Base-by-base conservation (phyloP, 1,139 yeast species). In the Sugiyamaella pinicola region DNA sequence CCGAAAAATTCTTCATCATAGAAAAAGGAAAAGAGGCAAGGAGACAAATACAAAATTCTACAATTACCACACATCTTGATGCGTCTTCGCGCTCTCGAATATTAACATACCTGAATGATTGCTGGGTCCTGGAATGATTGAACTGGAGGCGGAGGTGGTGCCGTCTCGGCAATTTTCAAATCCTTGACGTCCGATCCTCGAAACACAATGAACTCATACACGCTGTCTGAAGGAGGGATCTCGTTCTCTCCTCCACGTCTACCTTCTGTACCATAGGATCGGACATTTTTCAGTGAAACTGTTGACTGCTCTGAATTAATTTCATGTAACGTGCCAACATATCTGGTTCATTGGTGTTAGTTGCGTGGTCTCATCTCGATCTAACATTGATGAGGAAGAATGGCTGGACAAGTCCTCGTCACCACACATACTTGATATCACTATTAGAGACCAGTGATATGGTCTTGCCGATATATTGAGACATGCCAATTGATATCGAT, bases 111-210 rank as follows among this genome's bases (percentile, higher is more conserved):
- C 63, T 67, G 69, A 17, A 66, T 52, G 39, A 66, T 65, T 3
- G 71, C 71, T n/a, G 71, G 72, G 47, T 67, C 72, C 21, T 62
- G 62, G 48, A 61, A 57, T 6, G 58, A 53, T 26, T 57, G 55
- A 19, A 42, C 35, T 18, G 54, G 41, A n/a, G 62, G 58, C 4
- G 65, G 63, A 12, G 61, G 57, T 3, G 69, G 62, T 4, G 61
- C 58, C 29, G 76, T 75, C 59, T 89, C 97, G 64, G 91, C 78
- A 57, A 93, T 95, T 59, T 84, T 82, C 69, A 93, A 78, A 66
- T 88, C 96, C 72, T 88, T 87, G 38, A 93, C 98, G 64, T 91
- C 98, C 35, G 89, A 83, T 38, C 99, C 99, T 61, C 95, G 82
- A 69, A 93, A 87, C 48, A 87, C 90, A 55, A 93, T 91, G 59